These are phyloP conservation scores for Radiomyces spectabilis DNA, from an alignment of 192 early-diverging fungal species.

Conservation along the genomic window DNA sequence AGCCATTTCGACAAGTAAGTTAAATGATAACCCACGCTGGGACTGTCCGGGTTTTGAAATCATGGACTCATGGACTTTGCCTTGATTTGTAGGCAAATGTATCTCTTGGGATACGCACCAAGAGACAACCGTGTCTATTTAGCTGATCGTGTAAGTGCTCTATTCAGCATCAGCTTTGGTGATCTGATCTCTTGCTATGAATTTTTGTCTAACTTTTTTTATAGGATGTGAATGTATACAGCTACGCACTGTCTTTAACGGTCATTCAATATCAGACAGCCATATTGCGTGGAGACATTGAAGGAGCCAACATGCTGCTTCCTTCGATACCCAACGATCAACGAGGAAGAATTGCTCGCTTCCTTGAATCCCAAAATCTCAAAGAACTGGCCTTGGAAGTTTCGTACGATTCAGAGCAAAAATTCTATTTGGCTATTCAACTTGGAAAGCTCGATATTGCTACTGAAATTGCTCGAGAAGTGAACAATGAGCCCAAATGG, in stretches of 20 bases:
- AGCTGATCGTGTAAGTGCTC: constrained; percentile 64
- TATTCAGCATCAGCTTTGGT: too few relatives aligned
- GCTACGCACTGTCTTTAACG: constrained; percentile 85
- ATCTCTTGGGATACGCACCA: constrained; percentile 90
- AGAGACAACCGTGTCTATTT: constrained; percentile 92
- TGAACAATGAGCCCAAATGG: constrained; percentile 90
- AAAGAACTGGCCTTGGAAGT: constrained; percentile 91
- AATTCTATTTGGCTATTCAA: constrained; percentile 91
- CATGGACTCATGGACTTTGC: too few relatives aligned
- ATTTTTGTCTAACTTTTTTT: too few relatives aligned
- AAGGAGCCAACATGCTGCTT: constrained; percentile 68
- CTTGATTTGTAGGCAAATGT: constrained; percentile 56
- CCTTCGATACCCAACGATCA: constrained; percentile 85
- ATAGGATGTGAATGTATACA: constrained; percentile 82
- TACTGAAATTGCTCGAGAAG: constrained; percentile 74
- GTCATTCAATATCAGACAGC: constrained; percentile 99
- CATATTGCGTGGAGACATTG: constrained; percentile 89
- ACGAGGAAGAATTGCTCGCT: constrained; percentile 85
- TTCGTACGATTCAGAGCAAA: constrained; percentile 92
- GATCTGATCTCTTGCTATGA: too few relatives aligned
- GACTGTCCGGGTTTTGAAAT: too few relatives aligned
- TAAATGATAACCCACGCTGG: too few relatives aligned
- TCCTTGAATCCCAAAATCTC: constrained; percentile 89
- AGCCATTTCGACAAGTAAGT: constrained; percentile 90
- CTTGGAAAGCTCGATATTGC: constrained; percentile 80